Evolutionary conservation across 1,284 basidiomycete genomes (phyloP), one percentile per base, ranked within the genome.

Genomic region (Takashimella koratensis): DNA sequence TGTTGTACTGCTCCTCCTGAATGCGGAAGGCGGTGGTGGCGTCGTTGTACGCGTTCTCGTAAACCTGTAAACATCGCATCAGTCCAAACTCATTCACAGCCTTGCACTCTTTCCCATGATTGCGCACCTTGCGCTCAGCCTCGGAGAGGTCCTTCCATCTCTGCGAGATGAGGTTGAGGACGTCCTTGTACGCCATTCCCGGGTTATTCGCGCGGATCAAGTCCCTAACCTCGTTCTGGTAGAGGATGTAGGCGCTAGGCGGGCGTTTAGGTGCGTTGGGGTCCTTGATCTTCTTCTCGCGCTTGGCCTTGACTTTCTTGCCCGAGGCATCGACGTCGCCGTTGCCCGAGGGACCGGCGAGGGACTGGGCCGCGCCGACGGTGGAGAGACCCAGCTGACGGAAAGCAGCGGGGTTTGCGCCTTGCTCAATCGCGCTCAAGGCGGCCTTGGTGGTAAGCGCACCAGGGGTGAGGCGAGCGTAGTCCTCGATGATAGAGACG

Each of bases 201-300:
- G 88, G 87, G 71, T 88, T 78, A 62, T 81, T 76, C 45, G 78
- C 78, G 43, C 64, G 58, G 40, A 76, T 62, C 59, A 83, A 78
- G 58, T 85, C 83, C 66, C 93, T 86, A 56, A 93, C 82, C 43
- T 90, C 87, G 73, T 97, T 97, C 77, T 97, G 95, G 82, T 88
- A 98, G 65, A 96, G 80, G 71, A 98, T 85, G 79, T 97, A 98
- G 19, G 93, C 93, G 19, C 90, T 91, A 20, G 93, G 83, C 23
- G 95, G 92, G 16, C 92, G 86, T 77, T 96, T 97, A 42, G 95
- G 95, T 54, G 91, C 91, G 73, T 92, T 87, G 30, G 92, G 92
- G 72, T 98, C 94, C 73, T 86, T 91, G 53, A 77, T 75, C 66
- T 76, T 79, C 70, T 78, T 79, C 64, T 74, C 69, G 52, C 69